Base-by-base conservation (phyloP, 2,329 filamentous ascomycete species). In the Thelonectria blattea region DNA sequence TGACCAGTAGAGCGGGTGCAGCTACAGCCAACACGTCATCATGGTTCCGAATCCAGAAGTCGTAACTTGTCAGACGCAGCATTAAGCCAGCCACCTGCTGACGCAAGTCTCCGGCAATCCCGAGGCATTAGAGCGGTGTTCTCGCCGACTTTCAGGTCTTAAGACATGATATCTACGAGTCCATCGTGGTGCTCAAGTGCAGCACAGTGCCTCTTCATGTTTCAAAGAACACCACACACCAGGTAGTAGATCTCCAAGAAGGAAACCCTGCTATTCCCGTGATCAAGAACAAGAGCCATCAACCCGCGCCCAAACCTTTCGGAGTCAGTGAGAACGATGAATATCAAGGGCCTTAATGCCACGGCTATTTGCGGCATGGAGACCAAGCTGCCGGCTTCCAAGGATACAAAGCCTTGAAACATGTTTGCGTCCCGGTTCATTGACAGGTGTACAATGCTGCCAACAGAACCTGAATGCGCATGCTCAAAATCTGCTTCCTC, bases 361-460 rank as follows among this genome's bases (percentile, higher is more conserved):
- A 5, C 57, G 22, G 0, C 34, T 34, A 0, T 59, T 65, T 1
- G 67, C 67, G 0, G 63, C 5, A 69, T 69, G 0, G 65, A 68
- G 14, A 87, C 75, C 51, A 80, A 78, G 18, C 77, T 75, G 62
- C 87, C 83, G 0, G 81, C 81, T 72, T 91, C 88, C 39, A 89
- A n/a, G n/a, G n/a, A n/a, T n/a, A n/a, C 81, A 63, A 88, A 89
- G 18, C 72, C 64, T 7, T 11, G n/a, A 73, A 88, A 89, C 30
- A 75, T 76, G 1, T 74, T 67, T 0, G 85, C 81, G 0, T 83
- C 72, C 1, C 71, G 70, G 12, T 80, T 77, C 42, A 88, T 77
- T 0, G 86, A 85, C 0, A 89, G 76, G 58, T 85, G 80, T 2
- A 90, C 75, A 3, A 79, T n/a, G n/a, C n/a, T n/a, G n/a, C n/a